Percentiles rank a stretch among this genome's conserved stretches.
These are phyloP conservation scores for Chalara sp. DNA, from an alignment of 2,329 filamentous ascomycete species.

Conservation along the genomic window DNA sequence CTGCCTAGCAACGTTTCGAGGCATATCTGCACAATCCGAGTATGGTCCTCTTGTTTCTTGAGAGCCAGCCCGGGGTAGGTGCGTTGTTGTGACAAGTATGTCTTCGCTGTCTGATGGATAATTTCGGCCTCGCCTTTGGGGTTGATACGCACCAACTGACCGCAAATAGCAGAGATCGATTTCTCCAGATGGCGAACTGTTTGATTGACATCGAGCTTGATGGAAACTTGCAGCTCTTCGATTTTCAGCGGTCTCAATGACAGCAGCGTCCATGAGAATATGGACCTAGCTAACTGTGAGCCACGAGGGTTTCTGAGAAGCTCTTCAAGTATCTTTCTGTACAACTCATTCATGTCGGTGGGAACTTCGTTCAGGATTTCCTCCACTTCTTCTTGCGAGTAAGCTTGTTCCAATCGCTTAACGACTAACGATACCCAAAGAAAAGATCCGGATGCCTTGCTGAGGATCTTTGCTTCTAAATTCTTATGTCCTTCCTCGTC, in stretches of 20 bases:
- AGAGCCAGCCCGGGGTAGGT: neutral
- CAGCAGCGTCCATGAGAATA: neutral
- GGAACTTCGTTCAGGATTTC: neutral
- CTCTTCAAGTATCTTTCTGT: neutral
- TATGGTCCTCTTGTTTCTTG: neutral
- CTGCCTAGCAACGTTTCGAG: neutral
- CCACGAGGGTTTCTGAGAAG: neutral
- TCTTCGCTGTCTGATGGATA: neutral
- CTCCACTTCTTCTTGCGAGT: neutral
- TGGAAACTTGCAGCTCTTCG: neutral
- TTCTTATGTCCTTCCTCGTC: neutral
- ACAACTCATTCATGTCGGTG: neutral
- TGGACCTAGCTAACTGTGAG: neutral
- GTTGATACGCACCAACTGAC: neutral
- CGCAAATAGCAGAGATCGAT: neutral
- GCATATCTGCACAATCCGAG: neutral
- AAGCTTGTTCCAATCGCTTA: neutral
- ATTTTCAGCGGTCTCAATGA: neutral
- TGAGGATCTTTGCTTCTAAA: constrained; percentile 17
- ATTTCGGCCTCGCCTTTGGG: neutral
- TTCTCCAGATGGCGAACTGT: neutral
- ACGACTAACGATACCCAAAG: neutral
- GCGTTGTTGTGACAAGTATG: neutral
- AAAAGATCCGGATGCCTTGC: constrained; percentile 18
- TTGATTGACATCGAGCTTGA: neutral